Evolutionary conservation across 2,329 filamentous ascomycete species (phyloP), one percentile per base, ranked within the genome.

Genomic region (Chaetomium sp.): DNA sequence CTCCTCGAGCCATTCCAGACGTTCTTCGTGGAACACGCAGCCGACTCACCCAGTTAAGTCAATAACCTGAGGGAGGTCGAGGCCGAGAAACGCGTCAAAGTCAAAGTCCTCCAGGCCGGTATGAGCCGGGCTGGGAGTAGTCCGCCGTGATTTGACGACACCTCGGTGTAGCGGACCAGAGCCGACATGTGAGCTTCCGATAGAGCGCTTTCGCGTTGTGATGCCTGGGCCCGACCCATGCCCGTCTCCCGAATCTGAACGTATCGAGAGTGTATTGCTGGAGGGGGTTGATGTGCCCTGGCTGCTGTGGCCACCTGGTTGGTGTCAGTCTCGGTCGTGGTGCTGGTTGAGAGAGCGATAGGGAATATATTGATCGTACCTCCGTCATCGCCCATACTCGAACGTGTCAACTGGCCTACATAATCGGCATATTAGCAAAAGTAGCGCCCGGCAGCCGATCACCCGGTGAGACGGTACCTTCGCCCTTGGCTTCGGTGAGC

Each of bases 91-190:
- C 8, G 13, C 23, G 6, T 27, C 55, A n/a, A 45, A 51, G 25
- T 23, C 38, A 31, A 49, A 54, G 2, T 29, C n/a, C n/a, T 35
- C 9, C 45, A 64, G n/a, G 47, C 13, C 10, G 23, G 23, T 47
- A 6, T 25, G 35, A 21, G n/a, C 62, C 12, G 61, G 65, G 35
- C 38, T 70, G 12, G 67, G 68, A 12, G 67, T 68, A 19, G 75
- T 73, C 9, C 78, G 74, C 35, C 74, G 75, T 25, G 76, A 75
- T 67, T 81, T 80, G 63, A 60, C 63, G 9, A 58, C 50, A 3
- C 63, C 57, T 29, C 66, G 31, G 4, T 50, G 51, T 2, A 65
- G 59, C 1, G 62, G 25, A 25, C 53, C 58, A 47, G 53, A 51
- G 19, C 63, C 69, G 27, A 74, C 65, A 50, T 74, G 68, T 23